Conservation (phyloP, 1,284 basidiomycete genomes). For the Jaminaea rosea region DNA sequence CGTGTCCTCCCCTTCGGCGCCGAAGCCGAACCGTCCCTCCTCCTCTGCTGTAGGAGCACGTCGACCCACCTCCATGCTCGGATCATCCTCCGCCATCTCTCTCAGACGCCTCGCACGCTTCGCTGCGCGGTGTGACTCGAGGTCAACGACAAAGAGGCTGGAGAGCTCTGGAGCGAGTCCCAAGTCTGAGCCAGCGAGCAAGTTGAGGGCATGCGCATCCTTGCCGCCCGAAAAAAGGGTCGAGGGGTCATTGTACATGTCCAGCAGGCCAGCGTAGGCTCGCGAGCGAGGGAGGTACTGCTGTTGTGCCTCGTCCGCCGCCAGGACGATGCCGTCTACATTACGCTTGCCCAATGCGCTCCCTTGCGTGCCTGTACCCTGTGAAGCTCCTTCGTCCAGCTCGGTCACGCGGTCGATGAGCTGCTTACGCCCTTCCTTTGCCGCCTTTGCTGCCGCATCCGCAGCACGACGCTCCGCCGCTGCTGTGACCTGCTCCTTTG, state of each 20-base stretch:
- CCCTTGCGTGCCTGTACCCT: constrained; percentile 49
- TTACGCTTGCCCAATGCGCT: constrained; percentile 51
- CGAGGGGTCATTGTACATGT: constrained; percentile 74
- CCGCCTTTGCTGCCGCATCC: constrained; percentile 20
- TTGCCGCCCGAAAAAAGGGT: constrained; percentile 62
- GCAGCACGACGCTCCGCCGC: constrained; percentile 26
- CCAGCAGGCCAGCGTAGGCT: constrained; percentile 67
- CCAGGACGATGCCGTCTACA: constrained; percentile 62
- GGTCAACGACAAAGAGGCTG: constrained; percentile 73
- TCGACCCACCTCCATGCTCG: constrained; percentile 15
- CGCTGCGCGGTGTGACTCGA: constrained; percentile 45
- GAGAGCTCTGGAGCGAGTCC: constrained; percentile 71
- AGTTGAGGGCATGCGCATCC: constrained; percentile 55
- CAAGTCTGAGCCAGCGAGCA: constrained; percentile 65
- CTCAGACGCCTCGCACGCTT: constrained; percentile 29
- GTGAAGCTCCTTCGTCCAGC: constrained; percentile 49
- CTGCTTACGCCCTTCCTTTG: constrained; percentile 44
- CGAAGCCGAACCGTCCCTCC: constrained; percentile 16
- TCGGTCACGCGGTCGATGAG: constrained; percentile 52
- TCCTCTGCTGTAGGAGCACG: constrained; percentile 6
- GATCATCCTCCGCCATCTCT: constrained; percentile 45
- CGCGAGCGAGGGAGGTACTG: constrained; percentile 73
- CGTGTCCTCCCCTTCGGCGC: too few species aligned
- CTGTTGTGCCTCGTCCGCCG: constrained; percentile 54
- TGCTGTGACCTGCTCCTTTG: constrained; percentile 48